Percentiles rank a stretch among this genome's conserved stretches.
These are phyloP conservation scores for Cicer judaicum DNA, from an alignment of 306 rosid genomes.

Conservation along the genomic window DNA sequence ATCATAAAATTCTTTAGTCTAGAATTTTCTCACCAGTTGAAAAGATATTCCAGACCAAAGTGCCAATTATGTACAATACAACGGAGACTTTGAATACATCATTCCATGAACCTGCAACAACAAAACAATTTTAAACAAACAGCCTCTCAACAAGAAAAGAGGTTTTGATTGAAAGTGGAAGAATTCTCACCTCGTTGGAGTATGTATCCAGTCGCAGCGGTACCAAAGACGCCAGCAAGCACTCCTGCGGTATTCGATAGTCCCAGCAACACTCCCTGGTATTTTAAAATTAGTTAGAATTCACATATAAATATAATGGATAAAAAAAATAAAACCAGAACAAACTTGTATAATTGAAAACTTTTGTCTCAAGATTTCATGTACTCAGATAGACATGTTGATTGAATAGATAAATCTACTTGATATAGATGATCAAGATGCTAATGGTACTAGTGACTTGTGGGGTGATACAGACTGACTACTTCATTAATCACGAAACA, in stretches of 20 bases:
- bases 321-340: not conserved
- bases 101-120: conserved; percentile 84
- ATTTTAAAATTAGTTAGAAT: conserved; percentile 37
- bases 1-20: conserved; percentile 51
- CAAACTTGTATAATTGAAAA: conserved; percentile 13
- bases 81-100: conserved; percentile 95
- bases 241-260: conserved; percentile 96
- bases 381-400: conserved; percentile 1
- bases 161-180: conserved; percentile 14
- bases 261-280: conserved; percentile 89
- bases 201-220: conserved; percentile 95
- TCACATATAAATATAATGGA: conserved; percentile 32
- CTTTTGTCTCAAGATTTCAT: conserved; percentile 10
- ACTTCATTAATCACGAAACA: conserved; percentile 23
- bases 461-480: not conserved
- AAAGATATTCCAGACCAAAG: conserved; percentile 82
- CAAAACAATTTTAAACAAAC: conserved; percentile 16
- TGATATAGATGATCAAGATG: not conserved
- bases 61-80: conserved; percentile 73
- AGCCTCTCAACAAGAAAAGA: not conserved
- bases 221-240: conserved; percentile 93
- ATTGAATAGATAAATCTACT: conserved; percentile 6
- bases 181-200: conserved; percentile 74
- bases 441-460: not conserved
- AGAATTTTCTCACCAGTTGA: conserved; percentile 87